A percentile compares a stretch with the other conserved stretches of the same genome.
Evolutionary conservation across 306 rosid species (phyloP).

Genomic region (Abrus pulchellus): DNA sequence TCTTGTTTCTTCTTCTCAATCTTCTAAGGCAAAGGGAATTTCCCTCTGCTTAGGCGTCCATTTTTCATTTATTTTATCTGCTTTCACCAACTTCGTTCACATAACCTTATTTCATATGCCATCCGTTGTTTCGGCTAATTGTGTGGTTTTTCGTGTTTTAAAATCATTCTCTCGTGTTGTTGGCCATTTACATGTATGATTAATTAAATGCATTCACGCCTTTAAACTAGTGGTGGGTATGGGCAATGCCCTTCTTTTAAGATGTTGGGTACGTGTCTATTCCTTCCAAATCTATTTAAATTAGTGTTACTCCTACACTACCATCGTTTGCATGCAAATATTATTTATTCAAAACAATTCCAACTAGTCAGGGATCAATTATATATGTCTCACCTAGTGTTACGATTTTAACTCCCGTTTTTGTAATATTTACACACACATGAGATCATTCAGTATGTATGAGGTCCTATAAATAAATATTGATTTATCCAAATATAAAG

Average conservation of each 20-base stretch:
- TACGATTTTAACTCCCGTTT: slow-evolving; percentile 17
- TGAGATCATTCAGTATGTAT: slow-evolving; percentile 22
- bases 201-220: slow-evolving; percentile 34
- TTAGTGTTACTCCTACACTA: neutral
- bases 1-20: slow-evolving; percentile 8
- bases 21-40: slow-evolving; percentile 20
- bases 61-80: neutral
- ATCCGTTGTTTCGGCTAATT: slow-evolving; percentile 1
- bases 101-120: neutral
- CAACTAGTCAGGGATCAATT: slow-evolving; percentile 9
- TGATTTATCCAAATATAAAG: slow-evolving; percentile 15
- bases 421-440: neutral
- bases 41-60: neutral
- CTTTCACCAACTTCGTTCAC: neutral
- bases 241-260: slow-evolving; percentile 22
- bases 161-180: neutral
- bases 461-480: neutral
- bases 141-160: slow-evolving; percentile 8
- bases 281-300: slow-evolving; percentile 2
- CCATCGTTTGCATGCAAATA: slow-evolving; percentile 40
- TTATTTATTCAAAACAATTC: slow-evolving; percentile 35
- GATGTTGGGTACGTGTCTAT: slow-evolving; percentile 17
- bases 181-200: neutral
- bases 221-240: slow-evolving; percentile 43
- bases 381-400: neutral